Percentiles rank a stretch among this genome's conserved stretches.
Evolutionary conservation across 2,329 filamentous ascomycete genomes (phyloP).

Genomic region (Albifimbria verrucaria): DNA sequence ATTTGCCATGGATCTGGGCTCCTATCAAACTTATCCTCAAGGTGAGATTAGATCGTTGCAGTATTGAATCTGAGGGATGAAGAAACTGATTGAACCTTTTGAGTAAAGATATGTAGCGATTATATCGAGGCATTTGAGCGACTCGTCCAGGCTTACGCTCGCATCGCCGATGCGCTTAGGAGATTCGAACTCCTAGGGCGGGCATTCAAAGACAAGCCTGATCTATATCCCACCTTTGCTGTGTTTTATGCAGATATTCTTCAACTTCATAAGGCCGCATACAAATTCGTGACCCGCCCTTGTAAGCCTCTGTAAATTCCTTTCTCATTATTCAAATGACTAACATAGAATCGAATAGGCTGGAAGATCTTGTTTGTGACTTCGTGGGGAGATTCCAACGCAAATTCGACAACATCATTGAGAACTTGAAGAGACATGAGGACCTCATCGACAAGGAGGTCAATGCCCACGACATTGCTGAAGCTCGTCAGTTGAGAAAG

Average conservation of each 20-base stretch:
- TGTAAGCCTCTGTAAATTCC: too few species aligned
- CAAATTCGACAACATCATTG: conserved; percentile 3
- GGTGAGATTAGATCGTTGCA: background rate
- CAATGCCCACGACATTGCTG: background rate
- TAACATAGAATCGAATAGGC: background rate
- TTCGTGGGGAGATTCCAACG: conserved; percentile 6
- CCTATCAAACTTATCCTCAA: conserved; percentile 34
- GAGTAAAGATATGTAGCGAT: conserved; percentile 26
- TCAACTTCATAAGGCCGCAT: conserved; percentile 42
- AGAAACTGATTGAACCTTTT: background rate
- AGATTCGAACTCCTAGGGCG: conserved; percentile 32
- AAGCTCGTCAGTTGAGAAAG: background rate
- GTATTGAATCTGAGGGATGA: background rate
- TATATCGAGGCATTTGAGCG: conserved; percentile 37
- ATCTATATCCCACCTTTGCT: conserved; percentile 38
- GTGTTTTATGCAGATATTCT: conserved; percentile 47
- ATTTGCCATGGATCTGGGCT: conserved; percentile 44
- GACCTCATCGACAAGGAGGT: conserved; percentile 1
- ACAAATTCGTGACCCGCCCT: conserved; percentile 38
- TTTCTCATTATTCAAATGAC: too few species aligned
- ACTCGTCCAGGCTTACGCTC: conserved; percentile 35
- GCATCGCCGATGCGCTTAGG: conserved; percentile 34
- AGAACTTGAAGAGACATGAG: conserved; percentile 4
- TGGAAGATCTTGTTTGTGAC: conserved; percentile 18
- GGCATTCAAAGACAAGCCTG: conserved; percentile 22